Evolutionary conservation across 129 eudicot species (phyloP).

Genomic region (Escallonia herrerae): DNA sequence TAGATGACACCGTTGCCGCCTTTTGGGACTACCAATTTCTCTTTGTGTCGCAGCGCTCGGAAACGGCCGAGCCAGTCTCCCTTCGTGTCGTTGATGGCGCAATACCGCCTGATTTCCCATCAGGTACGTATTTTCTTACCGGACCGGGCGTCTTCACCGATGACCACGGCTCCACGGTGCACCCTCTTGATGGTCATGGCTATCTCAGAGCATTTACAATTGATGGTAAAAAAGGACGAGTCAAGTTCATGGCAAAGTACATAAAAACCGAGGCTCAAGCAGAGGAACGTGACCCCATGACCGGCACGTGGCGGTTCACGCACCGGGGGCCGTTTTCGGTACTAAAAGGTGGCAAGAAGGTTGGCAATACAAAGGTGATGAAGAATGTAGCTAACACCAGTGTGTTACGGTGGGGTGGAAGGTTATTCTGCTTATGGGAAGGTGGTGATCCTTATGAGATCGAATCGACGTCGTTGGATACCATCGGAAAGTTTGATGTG

Average conservation of each 20-base stretch:
- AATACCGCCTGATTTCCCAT: slow-evolving; percentile 61
- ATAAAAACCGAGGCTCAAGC: slow-evolving; percentile 70
- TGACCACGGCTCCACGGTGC: slow-evolving; percentile 90
- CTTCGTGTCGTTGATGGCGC: slow-evolving; percentile 59
- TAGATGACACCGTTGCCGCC: slow-evolving; percentile 53
- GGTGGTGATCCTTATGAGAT: slow-evolving; percentile 93
- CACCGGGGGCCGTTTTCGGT: slow-evolving; percentile 97
- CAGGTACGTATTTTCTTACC: slow-evolving; percentile 76
- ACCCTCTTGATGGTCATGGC: slow-evolving; percentile 96
- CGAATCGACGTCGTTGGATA: slow-evolving; percentile 46
- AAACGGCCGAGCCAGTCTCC: slow-evolving; percentile 46
- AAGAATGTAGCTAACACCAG: slow-evolving; percentile 95
- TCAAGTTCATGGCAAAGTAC: slow-evolving; percentile 68
- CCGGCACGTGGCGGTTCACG: slow-evolving; percentile 81
- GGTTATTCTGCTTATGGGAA: slow-evolving; percentile 93
- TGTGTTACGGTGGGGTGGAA: slow-evolving; percentile 71
- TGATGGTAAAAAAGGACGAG: slow-evolving; percentile 46
- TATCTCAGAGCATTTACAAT: slow-evolving; percentile 70
- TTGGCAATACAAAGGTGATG: slow-evolving; percentile 91
- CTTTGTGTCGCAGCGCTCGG: slow-evolving; percentile 77
- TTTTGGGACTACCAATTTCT: slow-evolving; percentile 86
- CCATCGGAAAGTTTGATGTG: slow-evolving; percentile 59
- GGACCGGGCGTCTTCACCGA: slow-evolving; percentile 87
- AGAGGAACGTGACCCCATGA: slow-evolving; percentile 66
- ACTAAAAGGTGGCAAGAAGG: slow-evolving; percentile 62